A percentile compares a stretch with the other conserved stretches of the same genome.
These are phyloP conservation scores for Aspergillus piperis DNA, from an alignment of 2,329 filamentous ascomycete species.

Conservation along the genomic window DNA sequence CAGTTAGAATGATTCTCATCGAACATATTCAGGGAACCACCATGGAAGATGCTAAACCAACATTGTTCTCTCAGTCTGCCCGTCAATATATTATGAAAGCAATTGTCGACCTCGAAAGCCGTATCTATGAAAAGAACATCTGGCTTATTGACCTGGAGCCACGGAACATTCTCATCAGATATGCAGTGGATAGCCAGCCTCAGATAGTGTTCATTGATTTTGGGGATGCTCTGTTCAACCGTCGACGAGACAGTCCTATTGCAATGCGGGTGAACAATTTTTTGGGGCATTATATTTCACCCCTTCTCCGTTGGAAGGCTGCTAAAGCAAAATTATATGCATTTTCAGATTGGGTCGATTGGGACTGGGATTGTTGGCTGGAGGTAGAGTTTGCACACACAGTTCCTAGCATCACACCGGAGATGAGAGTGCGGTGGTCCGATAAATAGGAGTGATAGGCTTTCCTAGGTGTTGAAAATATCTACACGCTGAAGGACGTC, in stretches of 20 bases:
- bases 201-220: slow-evolving; percentile 22
- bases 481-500: too few species aligned
- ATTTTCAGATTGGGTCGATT: slow-evolving; percentile 26
- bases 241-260: slow-evolving; percentile 15
- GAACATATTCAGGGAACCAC: slow-evolving; percentile 23
- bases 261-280: slow-evolving; percentile 8
- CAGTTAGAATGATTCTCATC: slow-evolving; percentile 26
- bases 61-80: slow-evolving; percentile 10
- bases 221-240: slow-evolving; percentile 19
- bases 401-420: slow-evolving; percentile 20
- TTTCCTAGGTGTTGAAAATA: too few species aligned
- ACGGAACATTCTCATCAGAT: slow-evolving; percentile 20
- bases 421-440: slow-evolving; percentile 14
- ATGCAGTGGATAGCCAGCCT: slow-evolving; percentile 1
- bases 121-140: slow-evolving; percentile 18
- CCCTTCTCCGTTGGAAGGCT: slow-evolving; percentile 21
- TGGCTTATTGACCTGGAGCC: slow-evolving; percentile 17
- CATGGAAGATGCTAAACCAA: slow-evolving; percentile 19
- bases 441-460: neutral
- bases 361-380: slow-evolving; percentile 26
- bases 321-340: neutral
- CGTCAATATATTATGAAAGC: slow-evolving; percentile 24
- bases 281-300: slow-evolving; percentile 17
- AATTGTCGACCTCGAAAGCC: slow-evolving; percentile 23
- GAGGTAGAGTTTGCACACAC: slow-evolving; percentile 24